These are phyloP conservation scores for Athelia psychrophila DNA, from an alignment of 1,284 basidiomycete species.

Conservation along the genomic window DNA sequence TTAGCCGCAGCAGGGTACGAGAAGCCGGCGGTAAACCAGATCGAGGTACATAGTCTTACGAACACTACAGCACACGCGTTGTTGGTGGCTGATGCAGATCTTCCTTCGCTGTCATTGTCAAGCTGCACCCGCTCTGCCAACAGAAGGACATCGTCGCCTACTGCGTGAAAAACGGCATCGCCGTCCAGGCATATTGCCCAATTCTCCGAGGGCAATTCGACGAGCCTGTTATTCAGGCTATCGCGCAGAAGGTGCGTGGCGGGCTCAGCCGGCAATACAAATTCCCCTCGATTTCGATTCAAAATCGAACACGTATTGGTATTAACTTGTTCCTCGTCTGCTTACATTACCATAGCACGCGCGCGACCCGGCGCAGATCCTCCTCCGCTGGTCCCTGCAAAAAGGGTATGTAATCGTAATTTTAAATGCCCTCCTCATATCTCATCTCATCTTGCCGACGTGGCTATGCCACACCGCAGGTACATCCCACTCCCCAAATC, in stretches of 20 bases:
- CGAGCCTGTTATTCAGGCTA: constrained; percentile 45
- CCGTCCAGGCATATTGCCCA: constrained; percentile 79
- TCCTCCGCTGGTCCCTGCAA: constrained; percentile 84
- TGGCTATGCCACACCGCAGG: constrained; percentile 24
- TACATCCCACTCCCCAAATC: constrained; percentile 78
- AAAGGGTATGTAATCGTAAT: constrained; percentile 63
- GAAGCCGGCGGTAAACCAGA: constrained; percentile 80
- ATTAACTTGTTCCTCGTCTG: background rate
- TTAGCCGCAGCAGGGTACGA: constrained; percentile 59
- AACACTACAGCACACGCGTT: constrained; percentile 1
- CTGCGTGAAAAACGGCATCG: constrained; percentile 65
- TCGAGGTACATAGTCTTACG: constrained; percentile 55
- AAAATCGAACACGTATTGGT: no score
- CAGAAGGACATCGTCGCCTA: constrained; percentile 77
- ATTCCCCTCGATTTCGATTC: background rate
- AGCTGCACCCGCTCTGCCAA: constrained; percentile 86
- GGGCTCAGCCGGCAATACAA: constrained; percentile 1
- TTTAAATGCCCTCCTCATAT: background rate
- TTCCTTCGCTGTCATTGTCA: constrained; percentile 3
- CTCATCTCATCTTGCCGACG: background rate
- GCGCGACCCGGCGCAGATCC: constrained; percentile 67
- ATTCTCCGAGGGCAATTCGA: constrained; percentile 60
- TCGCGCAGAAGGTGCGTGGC: constrained; percentile 53
- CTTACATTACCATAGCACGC: constrained; percentile 39
- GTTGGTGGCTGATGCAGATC: constrained; percentile 8